A percentile compares a stretch with the other conserved stretches of the same genome.
These are phyloP conservation scores for Coemansia sp. DNA, from an alignment of 192 early-diverging fungal genomes.

Conservation along the genomic window DNA sequence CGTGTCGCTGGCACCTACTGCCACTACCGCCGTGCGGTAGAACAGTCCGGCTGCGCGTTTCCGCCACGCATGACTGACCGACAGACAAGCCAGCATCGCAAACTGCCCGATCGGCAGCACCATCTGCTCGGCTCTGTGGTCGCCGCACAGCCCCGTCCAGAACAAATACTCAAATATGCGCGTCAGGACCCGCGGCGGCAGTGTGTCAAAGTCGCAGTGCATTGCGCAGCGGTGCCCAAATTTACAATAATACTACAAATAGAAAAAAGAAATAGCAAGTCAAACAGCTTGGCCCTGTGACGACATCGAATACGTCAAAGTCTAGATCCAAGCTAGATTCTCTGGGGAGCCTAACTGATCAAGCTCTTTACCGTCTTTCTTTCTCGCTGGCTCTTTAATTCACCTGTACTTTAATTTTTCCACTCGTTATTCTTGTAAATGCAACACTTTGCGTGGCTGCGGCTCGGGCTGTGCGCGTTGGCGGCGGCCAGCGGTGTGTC, in stretches of 20 bases:
- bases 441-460: not conserved
- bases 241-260: too few relatives aligned
- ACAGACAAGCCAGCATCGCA: slow-evolving; percentile 7
- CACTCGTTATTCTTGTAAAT: not conserved
- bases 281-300: too few relatives aligned
- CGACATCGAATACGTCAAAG: too few relatives aligned
- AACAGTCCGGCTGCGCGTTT: slow-evolving; percentile 29
- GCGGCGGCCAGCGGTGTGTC: not conserved
- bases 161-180: slow-evolving; percentile 36
- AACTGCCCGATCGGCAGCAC: slow-evolving; percentile 25
- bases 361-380: too few relatives aligned
- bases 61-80: slow-evolving; percentile 26
- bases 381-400: not conserved
- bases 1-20: slow-evolving; percentile 9
- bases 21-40: slow-evolving; percentile 27
- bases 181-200: slow-evolving; percentile 12
- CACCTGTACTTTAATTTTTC: not conserved
- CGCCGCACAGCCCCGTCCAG: slow-evolving; percentile 19
- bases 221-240: too few relatives aligned
- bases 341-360: too few relatives aligned
- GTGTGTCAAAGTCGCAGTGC: not conserved
- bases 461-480: not conserved
- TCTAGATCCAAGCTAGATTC: too few relatives aligned
- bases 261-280: not conserved
- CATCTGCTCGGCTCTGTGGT: slow-evolving; percentile 5